A percentile compares a stretch with the other conserved stretches of the same genome.
These are phyloP conservation scores for Tuber microsphaerosporum DNA, from an alignment of 495 filamentous ascomycete genomes.

Conservation along the genomic window DNA sequence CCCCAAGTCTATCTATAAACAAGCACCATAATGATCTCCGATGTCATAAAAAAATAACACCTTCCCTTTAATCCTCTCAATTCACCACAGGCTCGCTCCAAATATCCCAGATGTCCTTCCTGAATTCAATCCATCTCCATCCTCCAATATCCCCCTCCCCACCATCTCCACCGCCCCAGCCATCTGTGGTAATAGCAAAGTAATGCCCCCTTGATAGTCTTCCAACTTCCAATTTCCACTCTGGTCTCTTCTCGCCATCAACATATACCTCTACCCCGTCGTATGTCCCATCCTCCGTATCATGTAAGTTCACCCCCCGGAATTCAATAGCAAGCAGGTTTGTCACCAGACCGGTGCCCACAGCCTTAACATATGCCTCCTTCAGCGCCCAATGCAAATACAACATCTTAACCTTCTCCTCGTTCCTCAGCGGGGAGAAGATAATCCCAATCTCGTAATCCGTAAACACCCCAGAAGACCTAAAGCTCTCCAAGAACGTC, in stretches of 20 bases:
- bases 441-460: slow-evolving; percentile 22
- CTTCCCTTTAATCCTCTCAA: neutral
- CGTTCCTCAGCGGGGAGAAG: slow-evolving; percentile 6
- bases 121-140: slow-evolving; percentile 21
- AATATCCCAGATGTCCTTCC: slow-evolving; percentile 15
- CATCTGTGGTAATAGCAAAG: slow-evolving; percentile 24
- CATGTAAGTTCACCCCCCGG: slow-evolving; percentile 13
- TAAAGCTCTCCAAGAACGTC: slow-evolving; percentile 33
- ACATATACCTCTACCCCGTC: slow-evolving; percentile 24
- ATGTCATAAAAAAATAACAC: neutral
- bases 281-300: slow-evolving; percentile 27
- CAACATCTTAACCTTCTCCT: slow-evolving; percentile 26
- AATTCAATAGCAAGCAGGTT: slow-evolving; percentile 37
- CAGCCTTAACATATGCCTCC: slow-evolving; percentile 41
- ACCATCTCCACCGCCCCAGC: slow-evolving; percentile 1
- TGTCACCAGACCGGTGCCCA: slow-evolving; percentile 35
- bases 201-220: slow-evolving; percentile 12
- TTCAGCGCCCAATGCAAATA: slow-evolving; percentile 40
- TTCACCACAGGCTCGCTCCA: slow-evolving; percentile 9
- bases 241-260: slow-evolving; percentile 8
- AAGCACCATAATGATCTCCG: neutral
- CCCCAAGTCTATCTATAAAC: neutral
- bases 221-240: slow-evolving; percentile 26
- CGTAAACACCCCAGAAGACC: slow-evolving; percentile 31
- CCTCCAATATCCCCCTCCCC: slow-evolving; percentile 8